Evolutionary conservation across 2,329 filamentous ascomycete genomes (phyloP), one percentile per base, ranked within the genome.

Genomic region (Fusarium longipes): DNA sequence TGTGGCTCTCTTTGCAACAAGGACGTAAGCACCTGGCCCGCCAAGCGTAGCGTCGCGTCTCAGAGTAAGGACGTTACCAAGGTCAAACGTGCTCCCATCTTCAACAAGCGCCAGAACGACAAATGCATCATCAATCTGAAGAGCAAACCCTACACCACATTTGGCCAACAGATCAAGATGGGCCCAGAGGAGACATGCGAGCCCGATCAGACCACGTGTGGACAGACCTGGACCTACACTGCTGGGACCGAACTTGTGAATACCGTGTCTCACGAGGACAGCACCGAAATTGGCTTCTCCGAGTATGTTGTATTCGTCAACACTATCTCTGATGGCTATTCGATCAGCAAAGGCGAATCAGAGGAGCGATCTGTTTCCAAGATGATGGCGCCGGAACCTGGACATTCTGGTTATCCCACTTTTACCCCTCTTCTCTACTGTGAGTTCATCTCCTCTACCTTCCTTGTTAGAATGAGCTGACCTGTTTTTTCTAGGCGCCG

Each of bases 121-220:
- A 63, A 63, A 3, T 63, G 59, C 6, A 53, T 58, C 40, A 42
- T 63, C 36, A 58, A 59, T 24, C 40, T 52, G 14, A 63, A 58
- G 47, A 35, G 47, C 10, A 42, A 58, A 8, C 44, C 35, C 4
- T 63, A 58, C 40, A 63, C 54, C 6, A 59, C 54, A 6, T 63
- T 18, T 14, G 59, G 59, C 3, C 33, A 10, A 10, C 59, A 63
- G 24, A 20, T 42, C 7, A 20, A 39, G 51, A 27, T 55, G 12
- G 51, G 51, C 3, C 51, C 42, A 1, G 51, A 55, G 25, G 51
- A 55, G 10, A 18, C 15, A 3, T 50, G 53, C 3, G 27, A 56
- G 24, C 14, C 10, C 1, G 55, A 49, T 6, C 55, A 63, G 42
- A 63, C 59, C 2, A 49, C 55, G 0, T 63, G 59, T 8, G 59